Base-by-base conservation (phyloP, 305 asterid species). In the Fraxinus angustifolia region DNA sequence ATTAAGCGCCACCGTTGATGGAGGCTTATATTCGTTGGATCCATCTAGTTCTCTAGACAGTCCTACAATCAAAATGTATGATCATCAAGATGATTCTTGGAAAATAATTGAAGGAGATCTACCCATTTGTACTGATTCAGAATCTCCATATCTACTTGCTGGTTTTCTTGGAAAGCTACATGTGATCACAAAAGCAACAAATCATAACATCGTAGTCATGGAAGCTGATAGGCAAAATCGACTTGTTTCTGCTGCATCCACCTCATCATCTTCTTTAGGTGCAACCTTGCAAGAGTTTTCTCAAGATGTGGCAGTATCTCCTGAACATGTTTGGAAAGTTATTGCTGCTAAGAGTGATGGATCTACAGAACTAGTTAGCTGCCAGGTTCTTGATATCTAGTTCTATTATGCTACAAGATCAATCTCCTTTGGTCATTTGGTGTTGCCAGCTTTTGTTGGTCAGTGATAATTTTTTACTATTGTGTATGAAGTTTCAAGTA, bases 91-190 rank as follows among this genome's bases (percentile, higher is more conserved):
- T 75, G 98, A 94, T 86, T 33, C 89, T 58, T 94, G 97, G 97
- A 91, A 92, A 84, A 88, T 86, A 74, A 87, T 94, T 35, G 95
- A 91, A 84, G 98, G 96, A 79, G 97, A 92, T 76, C 88, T 94
- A 48, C 96, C 94, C 1, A 86, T 94, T 82, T 90, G 83, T 45
- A 75, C 91, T 0, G 94, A 91, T 78, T 87, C 93, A 0, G 97
- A 91, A 45, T 90, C 94, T 30, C 97, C 97, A 0, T 92, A 90
- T 86, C 86, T 94, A 81, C 97, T 94, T 79, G 92, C 98, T n/a
- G 93, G 94, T 72, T 90, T 92, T 60, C 91, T 85, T 48, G 98
- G 98, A 73, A 94, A 91, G 83, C 87, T 94, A 28, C 95, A 92
- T 42, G 94, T 94, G 84, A 83, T 94, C 73, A 89, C 97, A 58